Base-by-base conservation (phyloP, 2,329 filamentous ascomycete species). In the Aureobasidium sp. region DNA sequence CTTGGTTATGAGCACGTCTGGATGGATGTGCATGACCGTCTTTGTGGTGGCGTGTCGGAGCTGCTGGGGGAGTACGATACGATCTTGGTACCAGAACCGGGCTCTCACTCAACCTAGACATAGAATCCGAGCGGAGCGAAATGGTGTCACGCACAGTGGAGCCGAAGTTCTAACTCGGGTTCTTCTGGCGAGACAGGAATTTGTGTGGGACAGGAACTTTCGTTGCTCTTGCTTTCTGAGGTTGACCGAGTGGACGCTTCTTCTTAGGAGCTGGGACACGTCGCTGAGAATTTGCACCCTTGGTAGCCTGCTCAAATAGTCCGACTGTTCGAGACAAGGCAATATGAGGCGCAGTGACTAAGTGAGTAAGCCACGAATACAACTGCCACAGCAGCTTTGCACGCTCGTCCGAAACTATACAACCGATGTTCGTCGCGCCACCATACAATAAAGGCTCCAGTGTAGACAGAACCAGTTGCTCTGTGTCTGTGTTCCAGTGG, bases 391-490 rank as follows among this genome's bases (percentile, higher is more conserved):
- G 29, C 48, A 59, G 19, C 31, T 56, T 48, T 17, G 61, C 53
- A 37, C 63, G 61, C 19, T 63, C 39, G 8, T 19, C 27, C 5
- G 56, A 17, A 4, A 61, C 44, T 11, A 65, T 24, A 31, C 63
- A 65, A 15, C 62, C 62, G 37, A 63, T 62, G 35, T 65, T 63
- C 3, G 62, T 60, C 14, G 63, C 63, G 8, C 52, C 54, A n/a
- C 61, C 60, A 19, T 49, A 27, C 8, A 60, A 29, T 31, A 65
- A 22, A 4, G 44, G 39, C 33, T 62, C 35, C 4, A 65, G 58
- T 7, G 53, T 39, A 33, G 56, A 35, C 37, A 63, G 47, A 9
- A 52, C 61, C 19, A 62, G 40, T 14, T 56, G 49, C 19, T 62
- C 63, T 1, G 47, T 31, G 1, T 63, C 47, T 8, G 60, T 62